Base-by-base conservation (phyloP, 2,329 filamentous ascomycete genomes). In the Penicillium oxalicum region DNA sequence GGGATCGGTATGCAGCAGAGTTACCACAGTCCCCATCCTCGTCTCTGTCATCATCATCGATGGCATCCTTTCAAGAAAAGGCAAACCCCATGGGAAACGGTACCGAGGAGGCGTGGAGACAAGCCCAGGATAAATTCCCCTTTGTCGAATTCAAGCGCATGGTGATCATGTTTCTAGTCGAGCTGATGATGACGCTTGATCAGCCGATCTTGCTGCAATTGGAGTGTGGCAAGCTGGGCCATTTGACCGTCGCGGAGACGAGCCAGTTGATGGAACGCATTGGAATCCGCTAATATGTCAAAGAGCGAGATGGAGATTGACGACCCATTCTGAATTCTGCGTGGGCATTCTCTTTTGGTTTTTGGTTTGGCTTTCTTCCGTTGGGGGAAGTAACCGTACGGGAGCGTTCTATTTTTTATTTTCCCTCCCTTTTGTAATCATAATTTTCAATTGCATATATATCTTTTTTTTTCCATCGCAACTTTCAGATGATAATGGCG, bases 201-300 rank as follows among this genome's bases (percentile, higher is more conserved):
- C 63, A 68, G 29, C 79, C 79, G 0, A 65, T 80, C 18, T 67
- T 81, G 1, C 57, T 72, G 1, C 78, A 81, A 53, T 64, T 81
- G 4, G 77, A 81, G 53, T 67, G 67, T 26, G 75, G 76, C 1
- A 62, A 70, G 56, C 57, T 76, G 6, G 58, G 63, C 12, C 67
- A 67, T 8, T 56, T 76, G 50, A 68, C 64, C 24, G 49, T 51
- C n/a, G 57, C 53, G 25, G 64, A 75, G 47, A 75, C 70, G 9
- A 47, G 57, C 27, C 54, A 54, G 9, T 63, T 76, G 27, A 62
- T 71, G 37, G 47, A 54, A 29, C 59, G 52, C 9, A 49, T 63
- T 33, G 65, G 64, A 18, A 35, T 61, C 25, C 49, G 47, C 44
- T 58, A 40, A 53, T 11, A 8, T 5, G 29, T 18, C 32, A 4